Percentiles rank a stretch among this genome's conserved stretches.
Evolutionary conservation across 306 rosid genomes (phyloP).

Genomic region (Fragaria nilgerrensis): DNA sequence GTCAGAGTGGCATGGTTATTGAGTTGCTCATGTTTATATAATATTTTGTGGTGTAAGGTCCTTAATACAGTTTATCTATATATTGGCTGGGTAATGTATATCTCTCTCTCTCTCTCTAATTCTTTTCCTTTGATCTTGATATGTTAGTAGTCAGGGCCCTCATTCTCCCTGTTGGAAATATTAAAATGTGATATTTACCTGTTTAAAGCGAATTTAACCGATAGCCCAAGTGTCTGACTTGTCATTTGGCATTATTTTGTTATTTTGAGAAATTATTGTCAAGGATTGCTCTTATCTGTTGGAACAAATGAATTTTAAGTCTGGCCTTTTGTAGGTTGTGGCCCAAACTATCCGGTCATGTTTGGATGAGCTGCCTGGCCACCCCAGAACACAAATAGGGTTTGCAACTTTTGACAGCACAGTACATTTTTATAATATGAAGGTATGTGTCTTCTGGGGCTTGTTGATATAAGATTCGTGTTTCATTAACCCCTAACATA

Average conservation of each 20-base stretch:
- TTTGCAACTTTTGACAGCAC: slow-evolving; percentile 98
- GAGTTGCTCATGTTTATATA: background rate
- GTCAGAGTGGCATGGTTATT: background rate
- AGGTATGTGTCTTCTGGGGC: slow-evolving; percentile 47
- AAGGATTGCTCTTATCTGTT: slow-evolving; percentile 11
- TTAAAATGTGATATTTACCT: background rate
- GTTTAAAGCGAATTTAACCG: background rate
- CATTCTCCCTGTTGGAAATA: background rate
- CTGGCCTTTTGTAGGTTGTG: slow-evolving; percentile 62
- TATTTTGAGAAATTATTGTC: background rate
- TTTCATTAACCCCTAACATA: slow-evolving; percentile 8
- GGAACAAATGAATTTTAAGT: slow-evolving; percentile 18
- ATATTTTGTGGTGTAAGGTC: background rate
- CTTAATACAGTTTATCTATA: background rate
- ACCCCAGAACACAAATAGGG: slow-evolving; percentile 96
- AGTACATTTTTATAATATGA: slow-evolving; percentile 93
- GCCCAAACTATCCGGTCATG: slow-evolving; percentile 89
- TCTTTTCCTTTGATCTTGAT: background rate
- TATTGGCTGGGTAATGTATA: background rate
- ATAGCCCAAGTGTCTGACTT: background rate
- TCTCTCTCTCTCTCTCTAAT: background rate
- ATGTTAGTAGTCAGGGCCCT: background rate
- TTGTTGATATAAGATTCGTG: slow-evolving; percentile 8
- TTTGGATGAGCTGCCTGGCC: slow-evolving; percentile 94
- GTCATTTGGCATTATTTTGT: background rate